A percentile compares a stretch with the other conserved stretches of the same genome.
phyloP scores from a whole-genome alignment of 441 rosid species.

The Croton laevigatus region DNA sequence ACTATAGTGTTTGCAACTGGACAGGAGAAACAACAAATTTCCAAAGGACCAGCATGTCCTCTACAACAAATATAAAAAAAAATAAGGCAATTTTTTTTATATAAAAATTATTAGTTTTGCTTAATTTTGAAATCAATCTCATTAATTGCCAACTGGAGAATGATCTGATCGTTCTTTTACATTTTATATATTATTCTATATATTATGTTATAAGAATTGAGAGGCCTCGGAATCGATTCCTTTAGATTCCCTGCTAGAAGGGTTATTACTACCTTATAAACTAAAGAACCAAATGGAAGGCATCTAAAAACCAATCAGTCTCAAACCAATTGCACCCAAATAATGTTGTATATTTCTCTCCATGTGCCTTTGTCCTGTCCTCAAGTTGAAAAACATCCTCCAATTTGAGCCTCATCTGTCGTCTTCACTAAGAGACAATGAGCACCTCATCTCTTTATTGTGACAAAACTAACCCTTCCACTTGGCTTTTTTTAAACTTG shows the following conservation, averaged over 20 bases:
- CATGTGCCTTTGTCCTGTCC: conserved; percentile 61
- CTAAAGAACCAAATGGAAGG: conserved; percentile 13
- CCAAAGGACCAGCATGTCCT: conserved; percentile 56
- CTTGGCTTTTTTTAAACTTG: conserved; percentile 21
- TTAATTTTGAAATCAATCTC: too few relatives aligned
- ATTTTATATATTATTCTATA: too few relatives aligned
- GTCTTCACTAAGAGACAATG: conserved; percentile 24
- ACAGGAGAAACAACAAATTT: conserved; percentile 42
- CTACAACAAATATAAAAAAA: conserved; percentile 31
- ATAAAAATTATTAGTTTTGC: too few relatives aligned
- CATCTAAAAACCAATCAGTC: not conserved
- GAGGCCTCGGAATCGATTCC: too few relatives aligned
- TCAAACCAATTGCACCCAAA: conserved; percentile 9
- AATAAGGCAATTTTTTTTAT: too few relatives aligned
- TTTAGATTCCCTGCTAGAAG: too few relatives aligned
- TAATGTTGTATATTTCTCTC: conserved; percentile 19
- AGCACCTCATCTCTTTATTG: conserved; percentile 21
- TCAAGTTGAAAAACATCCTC: conserved; percentile 42
- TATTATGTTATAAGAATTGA: too few relatives aligned
- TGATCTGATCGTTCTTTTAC: too few relatives aligned
- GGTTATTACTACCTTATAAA: too few relatives aligned
- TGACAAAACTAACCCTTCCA: conserved; percentile 26
- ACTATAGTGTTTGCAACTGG: conserved; percentile 25
- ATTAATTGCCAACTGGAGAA: too few relatives aligned
- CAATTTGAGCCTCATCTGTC: conserved; percentile 17